Conservation (phyloP, 164 flowering plant species). For the Tinospora cordifolia region DNA sequence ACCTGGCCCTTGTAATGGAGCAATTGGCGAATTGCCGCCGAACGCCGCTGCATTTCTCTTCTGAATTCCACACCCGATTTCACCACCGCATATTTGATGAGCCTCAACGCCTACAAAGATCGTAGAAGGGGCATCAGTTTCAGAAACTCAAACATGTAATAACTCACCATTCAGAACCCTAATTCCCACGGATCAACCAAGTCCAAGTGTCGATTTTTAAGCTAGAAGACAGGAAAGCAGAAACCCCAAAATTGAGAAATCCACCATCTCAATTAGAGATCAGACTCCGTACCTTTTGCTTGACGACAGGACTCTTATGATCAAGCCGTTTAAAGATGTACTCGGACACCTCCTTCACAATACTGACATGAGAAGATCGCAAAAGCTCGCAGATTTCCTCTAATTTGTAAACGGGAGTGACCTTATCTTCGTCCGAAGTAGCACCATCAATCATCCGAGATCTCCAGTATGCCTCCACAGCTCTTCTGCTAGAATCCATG, state of each 20-base stretch:
- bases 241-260: background rate
- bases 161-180: background rate
- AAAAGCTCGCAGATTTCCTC: constrained; percentile 89
- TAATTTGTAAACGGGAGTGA: constrained; percentile 81
- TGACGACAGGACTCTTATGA: constrained; percentile 82
- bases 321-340: constrained; percentile 78
- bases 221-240: background rate
- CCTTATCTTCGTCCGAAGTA: constrained; percentile 87
- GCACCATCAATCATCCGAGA: constrained; percentile 76
- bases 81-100: constrained; percentile 85
- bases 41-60: constrained; percentile 93
- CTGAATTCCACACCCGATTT: constrained; percentile 93
- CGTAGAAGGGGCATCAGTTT: constrained; percentile 5
- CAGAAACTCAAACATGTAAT: background rate
- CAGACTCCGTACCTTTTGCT: constrained; percentile 60
- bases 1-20: constrained; percentile 81
- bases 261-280: background rate
- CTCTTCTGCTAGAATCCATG: constrained; percentile 90
- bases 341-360: constrained; percentile 82
- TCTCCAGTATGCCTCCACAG: constrained; percentile 97
- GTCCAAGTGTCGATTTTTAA: background rate
- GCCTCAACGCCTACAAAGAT: constrained; percentile 62
- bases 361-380: constrained; percentile 62
- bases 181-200: background rate
- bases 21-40: constrained; percentile 69